A percentile compares a stretch with the other conserved stretches of the same genome.
Conservation (phyloP, 1,284 basidiomycete genomes). For the Heterobasidion irregulare region DNA sequence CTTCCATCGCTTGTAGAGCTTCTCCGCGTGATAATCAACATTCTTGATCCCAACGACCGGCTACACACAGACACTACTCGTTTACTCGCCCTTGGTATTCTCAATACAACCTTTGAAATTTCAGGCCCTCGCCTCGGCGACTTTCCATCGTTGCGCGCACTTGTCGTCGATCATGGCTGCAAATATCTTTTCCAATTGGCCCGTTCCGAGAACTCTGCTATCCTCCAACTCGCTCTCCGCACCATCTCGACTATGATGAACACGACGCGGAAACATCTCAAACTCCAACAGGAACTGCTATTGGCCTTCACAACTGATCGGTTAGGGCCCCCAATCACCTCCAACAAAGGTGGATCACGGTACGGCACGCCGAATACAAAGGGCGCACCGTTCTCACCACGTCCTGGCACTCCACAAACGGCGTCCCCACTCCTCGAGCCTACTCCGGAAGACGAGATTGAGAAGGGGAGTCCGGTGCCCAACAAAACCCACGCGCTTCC, state of each 20-base stretch:
- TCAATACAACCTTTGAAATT: conserved; percentile 88
- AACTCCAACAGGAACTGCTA: conserved; percentile 96
- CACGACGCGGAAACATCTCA: conserved; percentile 81
- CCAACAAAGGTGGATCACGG: conserved; percentile 12
- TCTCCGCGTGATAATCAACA: conserved; percentile 88
- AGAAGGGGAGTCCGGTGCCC: conserved; percentile 44
- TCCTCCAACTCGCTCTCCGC: conserved; percentile 78
- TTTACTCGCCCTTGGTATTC: conserved; percentile 79
- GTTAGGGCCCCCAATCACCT: conserved; percentile 50
- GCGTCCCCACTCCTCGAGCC: conserved; percentile 38
- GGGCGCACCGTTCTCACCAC: conserved; percentile 32
- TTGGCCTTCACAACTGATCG: conserved; percentile 91
- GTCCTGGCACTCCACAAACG: conserved; percentile 46
- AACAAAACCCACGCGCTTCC: conserved; percentile 57
- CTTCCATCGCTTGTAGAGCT: conserved; percentile 92
- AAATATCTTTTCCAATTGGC: conserved; percentile 95
- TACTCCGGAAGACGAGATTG: conserved; percentile 33
- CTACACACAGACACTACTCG: conserved; percentile 97
- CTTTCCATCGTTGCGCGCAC: conserved; percentile 65
- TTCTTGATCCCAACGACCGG: conserved; percentile 90
- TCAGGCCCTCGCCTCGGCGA: conserved; percentile 69
- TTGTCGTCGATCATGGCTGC: conserved; percentile 87
- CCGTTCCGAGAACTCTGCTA: conserved; percentile 76
- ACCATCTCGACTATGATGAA: conserved; percentile 86
- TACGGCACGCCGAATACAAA: conserved; percentile 15